phyloP scores from a whole-genome alignment of 441 rosid genomes.

The Theobroma grandiflorum region DNA sequence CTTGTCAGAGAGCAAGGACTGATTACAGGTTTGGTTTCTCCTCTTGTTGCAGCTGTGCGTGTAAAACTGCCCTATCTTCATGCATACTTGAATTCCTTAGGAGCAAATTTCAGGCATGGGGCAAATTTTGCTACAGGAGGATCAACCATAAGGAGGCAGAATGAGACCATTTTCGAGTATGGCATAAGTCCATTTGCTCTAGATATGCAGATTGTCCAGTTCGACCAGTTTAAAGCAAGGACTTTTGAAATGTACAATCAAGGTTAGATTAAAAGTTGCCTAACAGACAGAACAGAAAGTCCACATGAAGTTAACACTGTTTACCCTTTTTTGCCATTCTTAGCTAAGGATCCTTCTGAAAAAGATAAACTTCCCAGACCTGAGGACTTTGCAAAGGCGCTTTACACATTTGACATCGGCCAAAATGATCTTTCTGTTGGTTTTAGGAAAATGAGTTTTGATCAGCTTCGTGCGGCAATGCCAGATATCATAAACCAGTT shows the following conservation, averaged over 20 bases:
- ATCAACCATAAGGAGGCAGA: slow-evolving; percentile 66
- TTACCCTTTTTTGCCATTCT: background rate
- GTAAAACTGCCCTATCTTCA: slow-evolving; percentile 60
- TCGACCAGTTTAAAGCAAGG: slow-evolving; percentile 56
- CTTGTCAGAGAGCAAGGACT: background rate
- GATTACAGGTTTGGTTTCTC: background rate
- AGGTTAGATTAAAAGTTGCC: slow-evolving; percentile 37
- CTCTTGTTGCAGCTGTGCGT: slow-evolving; percentile 58
- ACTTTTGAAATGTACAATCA: slow-evolving; percentile 47
- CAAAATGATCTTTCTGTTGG: slow-evolving; percentile 94
- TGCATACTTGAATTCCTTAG: slow-evolving; percentile 71
- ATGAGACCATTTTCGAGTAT: slow-evolving; percentile 60
- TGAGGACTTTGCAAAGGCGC: slow-evolving; percentile 81
- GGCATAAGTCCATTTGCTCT: slow-evolving; percentile 72
- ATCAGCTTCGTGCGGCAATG: slow-evolving; percentile 74
- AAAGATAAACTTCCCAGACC: slow-evolving; percentile 71
- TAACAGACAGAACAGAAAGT: background rate
- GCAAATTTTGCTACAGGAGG: slow-evolving; percentile 77
- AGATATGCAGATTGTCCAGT: slow-evolving; percentile 70
- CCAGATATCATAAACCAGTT: slow-evolving; percentile 76
- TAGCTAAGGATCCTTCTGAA: slow-evolving; percentile 57
- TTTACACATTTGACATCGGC: slow-evolving; percentile 92
- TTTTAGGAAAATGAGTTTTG: slow-evolving; percentile 65
- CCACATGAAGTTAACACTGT: background rate
- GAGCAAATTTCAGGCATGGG: slow-evolving; percentile 63